Base-by-base conservation (phyloP, 306 rosid genomes). In the Crotalaria pallida region DNA sequence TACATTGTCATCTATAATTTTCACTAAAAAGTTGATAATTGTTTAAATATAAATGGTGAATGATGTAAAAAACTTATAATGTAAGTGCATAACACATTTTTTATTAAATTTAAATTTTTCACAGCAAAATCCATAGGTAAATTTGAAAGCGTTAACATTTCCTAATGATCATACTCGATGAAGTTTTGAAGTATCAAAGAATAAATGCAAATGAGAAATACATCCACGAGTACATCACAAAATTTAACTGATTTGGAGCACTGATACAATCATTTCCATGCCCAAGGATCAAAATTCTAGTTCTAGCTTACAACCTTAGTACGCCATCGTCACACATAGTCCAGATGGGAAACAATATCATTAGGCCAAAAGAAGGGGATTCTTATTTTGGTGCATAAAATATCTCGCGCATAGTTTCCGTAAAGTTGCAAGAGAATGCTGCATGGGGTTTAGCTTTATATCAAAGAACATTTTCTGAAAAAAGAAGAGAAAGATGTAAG, bases 381-480 rank as follows among this genome's bases (percentile, higher is more conserved):
- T 87, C 83, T 48, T 73, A 71, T 80, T 74, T 71, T 64, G 73
- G 58, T 71, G 70, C 76, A 67, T 31, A 64, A 65, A 80, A 63
- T 84, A 80, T 82, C 98, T 83, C 75, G 64, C 34, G 83, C 98
- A 88, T 8, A 94, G 78, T 36, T 90, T 94, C 88, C 85, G 81
- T 78, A 94, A 74, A 41, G 95, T 85, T 7, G 88, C 94, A 64
- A 84, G 66, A 13, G 98, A 90, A 79, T 90, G 97, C 79, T 94
- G 98, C 90, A 94, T 72, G 18, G 88, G 67, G 65, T 94, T 90
- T 72, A 90, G 86, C 84, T 90, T 94, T 69, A 74, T 83, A 62
- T 94, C 96, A 96, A 81, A 85, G 86, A 87, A 82, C 98, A 88
- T 90, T 34, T 90, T 72, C 98, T 90, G 89, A 80, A 51, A 50